These are phyloP conservation scores for Smallanthus sonchifolius DNA, from an alignment of 129 eudicot genomes.

Conservation along the genomic window DNA sequence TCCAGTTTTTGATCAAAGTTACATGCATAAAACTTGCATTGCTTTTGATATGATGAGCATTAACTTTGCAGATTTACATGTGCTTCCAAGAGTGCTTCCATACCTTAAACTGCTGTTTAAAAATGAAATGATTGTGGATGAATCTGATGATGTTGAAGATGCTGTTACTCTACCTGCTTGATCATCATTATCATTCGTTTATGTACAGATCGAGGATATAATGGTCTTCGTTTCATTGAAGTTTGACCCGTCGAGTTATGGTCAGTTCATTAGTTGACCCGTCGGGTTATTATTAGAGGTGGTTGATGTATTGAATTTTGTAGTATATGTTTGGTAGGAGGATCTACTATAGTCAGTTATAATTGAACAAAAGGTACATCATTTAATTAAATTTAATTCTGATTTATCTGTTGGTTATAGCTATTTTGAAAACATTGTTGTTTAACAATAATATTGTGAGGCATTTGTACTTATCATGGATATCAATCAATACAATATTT, in stretches of 20 bases:
- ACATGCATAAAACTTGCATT: slow-evolving; percentile 76
- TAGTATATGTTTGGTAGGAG: slow-evolving; percentile 4
- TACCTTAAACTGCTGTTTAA: slow-evolving; percentile 60
- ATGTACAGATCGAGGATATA: background rate
- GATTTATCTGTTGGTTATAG: background rate
- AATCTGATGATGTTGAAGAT: slow-evolving; percentile 42
- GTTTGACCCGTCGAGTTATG: background rate
- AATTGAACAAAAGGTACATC: background rate
- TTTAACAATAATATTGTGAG: background rate
- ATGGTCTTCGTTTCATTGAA: too few species aligned
- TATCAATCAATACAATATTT: background rate
- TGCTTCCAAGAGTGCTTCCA: slow-evolving; percentile 73
- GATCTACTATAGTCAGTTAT: background rate
- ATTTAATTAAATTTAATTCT: background rate
- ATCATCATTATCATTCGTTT: background rate
- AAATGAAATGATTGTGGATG: slow-evolving; percentile 55
- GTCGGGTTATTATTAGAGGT: background rate
- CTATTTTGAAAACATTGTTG: background rate
- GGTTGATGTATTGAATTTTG: background rate
- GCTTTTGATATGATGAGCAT: slow-evolving; percentile 95
- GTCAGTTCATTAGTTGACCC: too few species aligned
- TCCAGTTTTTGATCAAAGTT: slow-evolving; percentile 67
- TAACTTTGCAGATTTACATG: slow-evolving; percentile 73
- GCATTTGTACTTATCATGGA: slow-evolving; percentile 2
- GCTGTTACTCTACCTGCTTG: slow-evolving; percentile 32